Evolutionary conservation across 208 protist species (phyloP).

Genomic region (Trypanosoma melophagium): DNA sequence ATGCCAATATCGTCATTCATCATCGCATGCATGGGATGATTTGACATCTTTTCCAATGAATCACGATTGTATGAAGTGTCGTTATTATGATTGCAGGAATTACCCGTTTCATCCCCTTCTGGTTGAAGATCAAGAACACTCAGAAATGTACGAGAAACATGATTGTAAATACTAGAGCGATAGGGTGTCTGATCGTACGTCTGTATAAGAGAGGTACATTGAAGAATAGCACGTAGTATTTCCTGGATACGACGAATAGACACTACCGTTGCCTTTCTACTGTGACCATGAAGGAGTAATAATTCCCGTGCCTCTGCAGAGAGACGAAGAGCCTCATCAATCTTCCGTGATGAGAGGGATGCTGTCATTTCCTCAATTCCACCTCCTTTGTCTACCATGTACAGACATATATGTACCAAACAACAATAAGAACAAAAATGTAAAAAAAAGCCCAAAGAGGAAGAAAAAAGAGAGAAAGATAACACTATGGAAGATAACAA

Average conservation of each 20-base stretch:
- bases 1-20: not conserved
- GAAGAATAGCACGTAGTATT: slow-evolving; percentile 16
- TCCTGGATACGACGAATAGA: slow-evolving; percentile 24
- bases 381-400: not conserved
- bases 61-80: not conserved
- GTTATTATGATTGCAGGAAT: not conserved
- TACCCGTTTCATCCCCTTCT: not conserved
- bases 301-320: slow-evolving; percentile 17
- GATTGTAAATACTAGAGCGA: slow-evolving; percentile 20
- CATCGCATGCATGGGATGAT: not conserved
- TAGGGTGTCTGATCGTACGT: slow-evolving; percentile 27
- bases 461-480: slow-evolving; percentile 21
- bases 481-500: too few species aligned
- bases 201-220: slow-evolving; percentile 27
- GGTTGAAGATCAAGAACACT: slow-evolving; percentile 29
- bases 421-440: not conserved
- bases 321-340: slow-evolving; percentile 27
- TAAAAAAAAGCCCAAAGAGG: not conserved
- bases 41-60: not conserved
- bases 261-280: slow-evolving; percentile 6
- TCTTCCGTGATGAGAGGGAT: slow-evolving; percentile 19
- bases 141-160: slow-evolving; percentile 27
- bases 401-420: not conserved
- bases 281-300: slow-evolving; percentile 24
- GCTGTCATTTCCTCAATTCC: slow-evolving; percentile 7